Percentiles rank a stretch among this genome's conserved stretches.
Evolutionary conservation across 176 grass and related monocot species (phyloP).

Genomic region (Oropetium thomaeum): DNA sequence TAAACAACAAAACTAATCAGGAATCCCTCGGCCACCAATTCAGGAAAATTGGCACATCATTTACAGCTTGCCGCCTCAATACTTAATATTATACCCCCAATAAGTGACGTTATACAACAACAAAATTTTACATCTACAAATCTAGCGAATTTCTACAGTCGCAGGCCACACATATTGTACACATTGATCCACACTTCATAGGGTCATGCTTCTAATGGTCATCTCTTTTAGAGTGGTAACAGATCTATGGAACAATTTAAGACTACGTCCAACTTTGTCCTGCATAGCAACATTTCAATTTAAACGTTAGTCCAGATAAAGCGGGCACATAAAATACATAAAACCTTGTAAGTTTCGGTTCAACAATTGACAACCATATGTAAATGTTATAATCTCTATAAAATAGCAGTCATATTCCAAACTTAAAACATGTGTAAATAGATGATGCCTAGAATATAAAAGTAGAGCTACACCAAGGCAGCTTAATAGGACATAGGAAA

Average conservation of each 20-base stretch:
- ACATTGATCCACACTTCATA: constrained; percentile 33
- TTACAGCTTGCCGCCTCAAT: background rate
- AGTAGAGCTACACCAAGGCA: background rate
- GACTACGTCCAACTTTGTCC: constrained; percentile 81
- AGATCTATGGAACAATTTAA: constrained; percentile 85
- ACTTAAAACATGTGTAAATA: background rate
- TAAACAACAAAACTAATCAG: background rate
- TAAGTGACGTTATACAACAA: constrained; percentile 18
- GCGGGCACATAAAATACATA: background rate
- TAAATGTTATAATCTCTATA: background rate
- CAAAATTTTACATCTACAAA: constrained; percentile 27
- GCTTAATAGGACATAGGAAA: background rate
- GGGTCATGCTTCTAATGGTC: constrained; percentile 60
- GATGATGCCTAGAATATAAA: background rate
- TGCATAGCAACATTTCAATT: constrained; percentile 27
- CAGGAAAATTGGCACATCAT: constrained; percentile 1
- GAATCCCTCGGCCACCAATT: background rate
- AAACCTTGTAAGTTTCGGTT: background rate
- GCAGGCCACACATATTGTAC: constrained; percentile 25
- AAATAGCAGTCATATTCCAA: background rate
- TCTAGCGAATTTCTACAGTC: background rate
- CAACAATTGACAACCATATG: background rate
- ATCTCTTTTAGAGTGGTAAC: constrained; percentile 78
- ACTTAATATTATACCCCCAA: background rate
- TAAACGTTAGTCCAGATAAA: background rate